Evolutionary conservation across 495 filamentous ascomycete genomes (phyloP).

Genomic region (Platismatia glauca): DNA sequence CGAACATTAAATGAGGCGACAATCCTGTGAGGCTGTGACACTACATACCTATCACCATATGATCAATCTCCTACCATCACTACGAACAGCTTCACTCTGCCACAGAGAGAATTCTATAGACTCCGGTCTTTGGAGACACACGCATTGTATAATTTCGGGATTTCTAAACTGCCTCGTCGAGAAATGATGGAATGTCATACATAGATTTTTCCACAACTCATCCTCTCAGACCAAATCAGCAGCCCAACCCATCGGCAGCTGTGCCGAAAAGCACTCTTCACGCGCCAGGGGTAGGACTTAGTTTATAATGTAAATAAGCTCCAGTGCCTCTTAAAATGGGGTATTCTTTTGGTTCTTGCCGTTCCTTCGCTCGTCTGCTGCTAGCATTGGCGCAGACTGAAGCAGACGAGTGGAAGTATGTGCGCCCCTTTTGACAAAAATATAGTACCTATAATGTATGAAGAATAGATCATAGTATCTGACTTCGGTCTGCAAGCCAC

Average conservation of each 20-base stretch:
- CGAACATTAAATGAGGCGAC: constrained; percentile 4
- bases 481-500: constrained; percentile 2
- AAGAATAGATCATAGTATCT: constrained; percentile 1
- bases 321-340: not conserved
- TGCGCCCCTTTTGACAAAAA: not conserved
- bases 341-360: not conserved
- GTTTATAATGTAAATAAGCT: not conserved
- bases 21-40: too few relatives aligned
- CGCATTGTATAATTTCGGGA: not conserved
- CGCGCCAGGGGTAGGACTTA: not conserved
- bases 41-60: too few relatives aligned
- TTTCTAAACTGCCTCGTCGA: not conserved
- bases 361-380: not conserved
- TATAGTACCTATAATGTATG: not conserved
- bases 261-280: not conserved
- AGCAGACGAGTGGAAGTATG: not conserved
- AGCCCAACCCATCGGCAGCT: not conserved
- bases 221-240: not conserved
- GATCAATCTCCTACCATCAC: too few relatives aligned
- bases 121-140: too few relatives aligned
- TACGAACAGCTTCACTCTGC: not conserved
- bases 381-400: not conserved
- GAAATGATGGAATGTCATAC: not conserved
- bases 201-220: not conserved
- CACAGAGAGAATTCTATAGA: not conserved